Conservation (phyloP, 2,329 filamentous ascomycete genomes). For the Colletotrichum agaves region DNA sequence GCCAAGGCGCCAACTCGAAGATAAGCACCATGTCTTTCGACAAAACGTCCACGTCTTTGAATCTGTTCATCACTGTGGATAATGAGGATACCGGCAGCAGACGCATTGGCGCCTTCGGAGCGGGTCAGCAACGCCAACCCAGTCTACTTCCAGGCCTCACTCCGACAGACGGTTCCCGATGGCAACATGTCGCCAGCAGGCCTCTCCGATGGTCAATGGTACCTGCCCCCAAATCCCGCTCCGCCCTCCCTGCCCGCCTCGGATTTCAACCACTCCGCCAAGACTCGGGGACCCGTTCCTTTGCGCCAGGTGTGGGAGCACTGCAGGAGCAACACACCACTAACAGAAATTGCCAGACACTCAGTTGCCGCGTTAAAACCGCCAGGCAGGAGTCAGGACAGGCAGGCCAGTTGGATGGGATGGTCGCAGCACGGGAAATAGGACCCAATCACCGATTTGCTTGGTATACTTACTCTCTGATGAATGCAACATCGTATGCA, state of each 20-base stretch:
- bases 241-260: slow-evolving; percentile 19
- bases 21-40: slow-evolving; percentile 18
- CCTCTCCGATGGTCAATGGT: neutral
- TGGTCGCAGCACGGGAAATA: slow-evolving; percentile 6
- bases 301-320: slow-evolving; percentile 5
- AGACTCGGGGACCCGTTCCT: slow-evolving; percentile 22
- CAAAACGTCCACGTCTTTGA: neutral
- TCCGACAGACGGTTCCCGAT: slow-evolving; percentile 18
- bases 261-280: slow-evolving; percentile 28
- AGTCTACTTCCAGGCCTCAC: slow-evolving; percentile 7
- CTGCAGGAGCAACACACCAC: slow-evolving; percentile 12
- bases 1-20: slow-evolving; percentile 30
- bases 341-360: slow-evolving; percentile 3
- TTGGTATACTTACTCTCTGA: neutral
- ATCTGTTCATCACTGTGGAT: neutral
- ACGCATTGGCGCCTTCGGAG: slow-evolving; percentile 2
- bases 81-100: neutral
- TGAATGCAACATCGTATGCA: neutral
- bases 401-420: neutral
- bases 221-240: slow-evolving; percentile 22
- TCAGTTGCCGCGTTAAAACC: neutral
- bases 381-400: neutral
- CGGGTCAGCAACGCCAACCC: slow-evolving; percentile 1
- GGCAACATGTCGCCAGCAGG: slow-evolving; percentile 9
- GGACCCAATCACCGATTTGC: slow-evolving; percentile 1